Conservation (phyloP, 2,329 filamentous ascomycete genomes). For the Cladophialophora bantiana region DNA sequence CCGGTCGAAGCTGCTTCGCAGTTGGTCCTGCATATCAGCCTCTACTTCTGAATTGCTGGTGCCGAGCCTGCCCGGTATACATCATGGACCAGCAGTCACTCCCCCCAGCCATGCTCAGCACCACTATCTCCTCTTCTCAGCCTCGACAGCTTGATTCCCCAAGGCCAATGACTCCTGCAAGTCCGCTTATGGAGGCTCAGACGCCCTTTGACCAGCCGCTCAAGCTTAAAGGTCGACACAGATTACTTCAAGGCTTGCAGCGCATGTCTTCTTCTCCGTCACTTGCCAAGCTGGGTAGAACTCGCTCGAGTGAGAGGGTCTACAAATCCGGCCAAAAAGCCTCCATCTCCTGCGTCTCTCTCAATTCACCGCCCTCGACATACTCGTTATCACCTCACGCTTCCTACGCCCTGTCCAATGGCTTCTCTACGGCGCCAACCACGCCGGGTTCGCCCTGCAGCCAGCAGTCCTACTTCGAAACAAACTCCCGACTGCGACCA, state of each 20-base stretch:
- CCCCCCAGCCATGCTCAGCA: conserved; percentile 22
- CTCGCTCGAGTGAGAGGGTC: conserved; percentile 65
- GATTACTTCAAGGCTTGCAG: conserved; percentile 75
- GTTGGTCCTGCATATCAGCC: conserved; percentile 5
- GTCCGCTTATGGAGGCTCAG: conserved; percentile 43
- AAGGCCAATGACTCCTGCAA: conserved; percentile 46
- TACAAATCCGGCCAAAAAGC: conserved; percentile 69
- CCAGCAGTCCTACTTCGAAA: conserved; percentile 58
- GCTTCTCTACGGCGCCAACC: conserved; percentile 63
- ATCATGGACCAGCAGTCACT: conserved; percentile 31
- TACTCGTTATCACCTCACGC: conserved; percentile 63
- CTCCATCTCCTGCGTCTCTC: conserved; percentile 70
- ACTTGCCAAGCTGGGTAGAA: conserved; percentile 68
- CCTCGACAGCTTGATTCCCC: conserved; percentile 42
- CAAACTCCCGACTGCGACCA: conserved; percentile 62
- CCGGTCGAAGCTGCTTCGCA: not conserved
- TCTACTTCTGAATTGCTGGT: not conserved
- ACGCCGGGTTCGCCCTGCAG: conserved; percentile 57
- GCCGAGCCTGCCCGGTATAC: conserved; percentile 3
- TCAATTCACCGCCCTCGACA: conserved; percentile 61
- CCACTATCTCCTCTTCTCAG: conserved; percentile 14
- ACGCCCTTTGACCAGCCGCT: conserved; percentile 50
- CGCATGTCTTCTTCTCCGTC: conserved; percentile 83
- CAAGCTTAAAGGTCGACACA: conserved; percentile 72
- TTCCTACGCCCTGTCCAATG: conserved; percentile 57